Evolutionary conservation across 2,329 filamentous ascomycete species (phyloP), one percentile per base, ranked within the genome.

Genomic region (Pseudonectria buxi): DNA sequence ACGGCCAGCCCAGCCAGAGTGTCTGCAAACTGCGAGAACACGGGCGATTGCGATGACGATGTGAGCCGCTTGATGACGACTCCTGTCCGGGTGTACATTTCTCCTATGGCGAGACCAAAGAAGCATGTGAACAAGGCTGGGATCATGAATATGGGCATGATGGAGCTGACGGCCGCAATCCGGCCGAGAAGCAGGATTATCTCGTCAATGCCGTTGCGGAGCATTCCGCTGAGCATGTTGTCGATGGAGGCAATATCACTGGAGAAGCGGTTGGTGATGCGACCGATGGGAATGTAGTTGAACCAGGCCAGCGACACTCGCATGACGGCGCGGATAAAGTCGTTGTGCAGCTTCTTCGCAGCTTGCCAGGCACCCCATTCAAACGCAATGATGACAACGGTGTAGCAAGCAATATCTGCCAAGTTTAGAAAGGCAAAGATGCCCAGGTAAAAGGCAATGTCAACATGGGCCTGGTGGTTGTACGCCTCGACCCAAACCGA

Each of bases 221-320:
- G 55, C 59, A 71, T 64, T 2, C 60, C 56, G 14, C 65, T 63
- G 6, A 78, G 53, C 2, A 57, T 48, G 7, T 62, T 66, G 44
- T 78, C 74, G 33, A 78, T 63, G 0, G 72, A 73, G n/a, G 65
- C 62, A 51, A 76, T 74, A 40, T 78, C 74, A 25, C 72, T 70
- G 1, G 71, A 70, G 43, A 77, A 74, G 10, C 74, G 67, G 46
- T 76, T 75, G 36, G 71, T 64, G 36, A 74, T 65, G 27, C 72
- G 65, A 10, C 72, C 69, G 12, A 72, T 63, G 0, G 73, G 67
- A 2, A 72, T 64, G 30, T 68, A 55, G 49, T 74, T 73, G 46
- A 72, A 77, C 74, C 74, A 78, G 4, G 69, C 66, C 9, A 78
- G 58, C 1, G 74, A 69, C 4, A 74, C 74, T 15, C 62, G 59